phyloP scores from a whole-genome alignment of 192 early-diverging fungal species.

The Dissophora globulifera region DNA sequence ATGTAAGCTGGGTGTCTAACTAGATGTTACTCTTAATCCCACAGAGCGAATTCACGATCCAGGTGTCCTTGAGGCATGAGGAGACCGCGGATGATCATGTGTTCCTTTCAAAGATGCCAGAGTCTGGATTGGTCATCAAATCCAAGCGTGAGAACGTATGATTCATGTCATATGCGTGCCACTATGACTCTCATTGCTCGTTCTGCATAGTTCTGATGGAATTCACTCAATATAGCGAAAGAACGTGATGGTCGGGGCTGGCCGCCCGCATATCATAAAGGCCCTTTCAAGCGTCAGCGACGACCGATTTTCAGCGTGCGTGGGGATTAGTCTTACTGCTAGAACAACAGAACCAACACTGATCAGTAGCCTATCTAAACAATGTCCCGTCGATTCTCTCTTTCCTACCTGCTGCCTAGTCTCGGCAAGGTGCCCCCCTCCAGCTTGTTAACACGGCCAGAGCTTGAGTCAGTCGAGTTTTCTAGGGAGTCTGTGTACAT shows the following conservation, averaged over 20 bases:
- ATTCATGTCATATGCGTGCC: not conserved
- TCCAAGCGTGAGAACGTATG: slow-evolving; percentile 64
- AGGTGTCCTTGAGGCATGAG: slow-evolving; percentile 61
- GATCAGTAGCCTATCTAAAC: too few relatives aligned
- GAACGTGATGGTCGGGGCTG: slow-evolving; percentile 56
- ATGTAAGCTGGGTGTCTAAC: not conserved
- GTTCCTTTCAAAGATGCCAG: slow-evolving; percentile 67
- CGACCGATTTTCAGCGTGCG: slow-evolving; percentile 57
- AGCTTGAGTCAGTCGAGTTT: slow-evolving; percentile 53
- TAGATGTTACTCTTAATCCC: too few relatives aligned
- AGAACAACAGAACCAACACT: too few relatives aligned
- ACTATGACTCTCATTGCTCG: too few relatives aligned
- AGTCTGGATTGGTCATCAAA: slow-evolving; percentile 65
- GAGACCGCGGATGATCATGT: slow-evolving; percentile 68
- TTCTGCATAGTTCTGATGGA: too few relatives aligned
- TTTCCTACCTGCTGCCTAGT: slow-evolving; percentile 1
- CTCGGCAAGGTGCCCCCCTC: slow-evolving; percentile 45
- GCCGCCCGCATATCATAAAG: slow-evolving; percentile 55
- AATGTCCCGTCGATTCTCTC: too few relatives aligned
- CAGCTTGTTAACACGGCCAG: slow-evolving; percentile 25
- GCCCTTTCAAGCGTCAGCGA: slow-evolving; percentile 56
- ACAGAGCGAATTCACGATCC: slow-evolving; percentile 63
- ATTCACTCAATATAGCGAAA: too few relatives aligned
- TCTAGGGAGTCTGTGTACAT: slow-evolving; percentile 67
- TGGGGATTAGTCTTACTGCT: too few relatives aligned